phyloP scores from a whole-genome alignment of 768 basidiomycete species.

The Phanerochaete sordida region DNA sequence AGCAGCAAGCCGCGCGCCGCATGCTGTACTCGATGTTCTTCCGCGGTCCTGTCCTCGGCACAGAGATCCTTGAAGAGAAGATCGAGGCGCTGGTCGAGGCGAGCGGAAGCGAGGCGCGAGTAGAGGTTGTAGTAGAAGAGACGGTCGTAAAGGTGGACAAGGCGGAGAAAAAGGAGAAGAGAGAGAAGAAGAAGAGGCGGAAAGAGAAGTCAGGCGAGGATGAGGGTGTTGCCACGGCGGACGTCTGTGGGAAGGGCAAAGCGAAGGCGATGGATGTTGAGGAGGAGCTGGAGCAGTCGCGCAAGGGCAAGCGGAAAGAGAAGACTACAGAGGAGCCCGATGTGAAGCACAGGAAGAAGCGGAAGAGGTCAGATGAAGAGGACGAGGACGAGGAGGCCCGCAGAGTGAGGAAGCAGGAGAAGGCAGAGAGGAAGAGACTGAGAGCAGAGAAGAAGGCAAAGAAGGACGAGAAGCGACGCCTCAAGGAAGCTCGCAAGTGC shows the following conservation, averaged over 20 bases:
- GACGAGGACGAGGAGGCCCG: slow-evolving; percentile 1
- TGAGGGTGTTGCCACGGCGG: not conserved
- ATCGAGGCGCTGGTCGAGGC: not conserved
- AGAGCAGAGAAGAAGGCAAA: slow-evolving; percentile 23
- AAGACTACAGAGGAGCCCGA: not conserved
- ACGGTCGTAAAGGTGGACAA: slow-evolving; percentile 4
- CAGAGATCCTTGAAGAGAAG: slow-evolving; percentile 29
- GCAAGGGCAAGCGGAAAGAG: not conserved
- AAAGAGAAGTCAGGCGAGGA: slow-evolving; percentile 3
- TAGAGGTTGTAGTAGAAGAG: not conserved
- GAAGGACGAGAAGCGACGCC: slow-evolving; percentile 19
- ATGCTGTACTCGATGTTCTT: slow-evolving; percentile 80
- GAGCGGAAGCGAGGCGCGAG: not conserved
- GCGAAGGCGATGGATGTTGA: not conserved
- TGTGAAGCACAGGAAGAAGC: slow-evolving; percentile 6
- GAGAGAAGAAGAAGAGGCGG: slow-evolving; percentile 9
- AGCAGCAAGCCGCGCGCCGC: slow-evolving; percentile 73
- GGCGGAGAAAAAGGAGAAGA: not conserved
- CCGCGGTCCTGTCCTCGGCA: slow-evolving; percentile 67
- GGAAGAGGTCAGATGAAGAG: slow-evolving; percentile 1
- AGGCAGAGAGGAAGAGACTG: slow-evolving; percentile 17
- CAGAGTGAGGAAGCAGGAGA: slow-evolving; percentile 9
- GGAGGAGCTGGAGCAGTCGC: not conserved
- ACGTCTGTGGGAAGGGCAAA: not conserved
- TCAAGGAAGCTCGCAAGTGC: not conserved